phyloP scores from a whole-genome alignment of 345 rosid species.

The Citrus sinensis region DVS_A1.0 CM039169.1:31205001-31205500 shows the following conservation, averaged over 20 bases:
- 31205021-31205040: background rate
- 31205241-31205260: background rate
- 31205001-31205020: background rate
- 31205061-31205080: background rate
- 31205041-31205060: background rate
- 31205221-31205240: background rate
- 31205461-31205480: background rate
- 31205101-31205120: background rate
- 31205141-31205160: background rate
- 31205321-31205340: background rate
- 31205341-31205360: background rate
- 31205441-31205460: background rate
- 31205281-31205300: background rate
- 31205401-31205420: background rate
- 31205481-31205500: too few species aligned
- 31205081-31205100: background rate
- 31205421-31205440: background rate
- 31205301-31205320: background rate
- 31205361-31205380: background rate
- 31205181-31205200: background rate
- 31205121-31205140: background rate
- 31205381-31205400: background rate
- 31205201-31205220: slow-evolving; percentile 2
- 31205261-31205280: background rate
- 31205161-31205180: background rate